A percentile compares a stretch with the other conserved stretches of the same genome.
Conservation (phyloP, 2,329 filamentous ascomycete species). For the Bipolaris cookei region DNA sequence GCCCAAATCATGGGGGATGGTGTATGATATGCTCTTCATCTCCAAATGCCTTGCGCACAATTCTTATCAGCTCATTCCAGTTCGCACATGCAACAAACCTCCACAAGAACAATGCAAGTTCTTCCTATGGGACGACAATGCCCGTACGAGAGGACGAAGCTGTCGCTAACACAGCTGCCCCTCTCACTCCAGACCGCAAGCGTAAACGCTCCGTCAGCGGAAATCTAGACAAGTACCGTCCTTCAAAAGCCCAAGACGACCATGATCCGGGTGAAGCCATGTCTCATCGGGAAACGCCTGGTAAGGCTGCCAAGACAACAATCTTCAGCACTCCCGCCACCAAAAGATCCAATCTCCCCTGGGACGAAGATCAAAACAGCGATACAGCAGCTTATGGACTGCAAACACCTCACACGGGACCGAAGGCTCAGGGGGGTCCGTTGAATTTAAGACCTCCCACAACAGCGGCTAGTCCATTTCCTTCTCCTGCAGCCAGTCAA, state of each 20-base stretch:
- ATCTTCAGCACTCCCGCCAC: conserved; percentile 46
- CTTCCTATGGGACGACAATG: conserved; percentile 65
- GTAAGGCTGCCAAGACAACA: conserved; percentile 49
- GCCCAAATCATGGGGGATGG: conserved; percentile 62
- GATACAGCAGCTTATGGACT: conserved; percentile 23
- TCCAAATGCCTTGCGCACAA: neutral
- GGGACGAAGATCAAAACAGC: conserved; percentile 39
- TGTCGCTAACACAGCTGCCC: conserved; percentile 33
- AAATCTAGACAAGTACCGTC: conserved; percentile 44
- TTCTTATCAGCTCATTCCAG: neutral
- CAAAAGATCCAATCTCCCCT: conserved; percentile 47
- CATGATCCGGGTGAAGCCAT: conserved; percentile 40
- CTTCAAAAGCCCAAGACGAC: conserved; percentile 36
- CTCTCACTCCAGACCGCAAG: conserved; percentile 34
- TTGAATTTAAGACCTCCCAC: conserved; percentile 19
- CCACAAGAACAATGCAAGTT: conserved; percentile 59
- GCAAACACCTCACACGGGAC: conserved; percentile 38
- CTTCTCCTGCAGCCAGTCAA: conserved; percentile 24
- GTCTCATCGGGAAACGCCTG: conserved; percentile 47
- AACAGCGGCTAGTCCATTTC: conserved; percentile 18
- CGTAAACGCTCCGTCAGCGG: conserved; percentile 33
- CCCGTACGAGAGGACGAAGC: conserved; percentile 57
- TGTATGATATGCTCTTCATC: conserved; percentile 39
- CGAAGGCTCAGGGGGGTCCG: conserved; percentile 14
- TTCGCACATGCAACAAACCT: conserved; percentile 9